These are phyloP conservation scores for Lentithecium fluviatile DNA, from an alignment of 495 filamentous ascomycete genomes.

Conservation along the genomic window DNA sequence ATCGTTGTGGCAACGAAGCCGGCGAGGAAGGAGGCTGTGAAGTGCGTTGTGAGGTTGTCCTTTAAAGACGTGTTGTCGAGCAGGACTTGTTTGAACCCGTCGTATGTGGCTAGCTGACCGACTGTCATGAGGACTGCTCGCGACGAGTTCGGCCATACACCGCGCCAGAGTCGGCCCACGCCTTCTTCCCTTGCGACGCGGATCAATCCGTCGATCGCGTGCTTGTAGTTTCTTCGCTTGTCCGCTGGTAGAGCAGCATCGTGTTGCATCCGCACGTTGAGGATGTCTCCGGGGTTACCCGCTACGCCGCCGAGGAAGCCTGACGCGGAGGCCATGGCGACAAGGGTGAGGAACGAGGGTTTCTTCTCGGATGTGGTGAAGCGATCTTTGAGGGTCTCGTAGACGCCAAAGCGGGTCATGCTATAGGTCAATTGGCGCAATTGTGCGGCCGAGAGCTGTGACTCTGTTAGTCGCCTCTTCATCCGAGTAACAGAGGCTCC, in stretches of 20 bases:
- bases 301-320: constrained; percentile 87
- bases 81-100: constrained; percentile 80
- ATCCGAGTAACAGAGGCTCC: constrained; percentile 26
- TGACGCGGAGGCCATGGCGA: constrained; percentile 76
- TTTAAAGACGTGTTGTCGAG: constrained; percentile 65
- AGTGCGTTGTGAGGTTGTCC: constrained; percentile 81
- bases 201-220: constrained; percentile 82
- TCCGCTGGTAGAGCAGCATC: constrained; percentile 74
- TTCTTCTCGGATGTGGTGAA: constrained; percentile 52
- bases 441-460: constrained; percentile 81
- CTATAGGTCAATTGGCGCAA: constrained; percentile 88
- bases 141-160: constrained; percentile 86
- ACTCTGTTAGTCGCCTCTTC: constrained; percentile 6
- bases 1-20: constrained; percentile 94
- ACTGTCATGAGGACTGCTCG: constrained; percentile 94
- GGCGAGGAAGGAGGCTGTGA: constrained; percentile 78
- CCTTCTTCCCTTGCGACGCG: constrained; percentile 84
- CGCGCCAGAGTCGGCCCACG: constrained; percentile 69
- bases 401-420: constrained; percentile 89
- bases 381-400: constrained; percentile 82
- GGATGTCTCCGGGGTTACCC: constrained; percentile 90
- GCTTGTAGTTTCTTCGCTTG: constrained; percentile 80
- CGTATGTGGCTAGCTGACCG: constrained; percentile 85
- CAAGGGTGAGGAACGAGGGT: constrained; percentile 66
- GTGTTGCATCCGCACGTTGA: constrained; percentile 98